Evolutionary conservation across 108 stramenopile species (phyloP), one percentile per base, ranked within the genome.

Genomic region (Cyclostephanos invisitatus): DNA sequence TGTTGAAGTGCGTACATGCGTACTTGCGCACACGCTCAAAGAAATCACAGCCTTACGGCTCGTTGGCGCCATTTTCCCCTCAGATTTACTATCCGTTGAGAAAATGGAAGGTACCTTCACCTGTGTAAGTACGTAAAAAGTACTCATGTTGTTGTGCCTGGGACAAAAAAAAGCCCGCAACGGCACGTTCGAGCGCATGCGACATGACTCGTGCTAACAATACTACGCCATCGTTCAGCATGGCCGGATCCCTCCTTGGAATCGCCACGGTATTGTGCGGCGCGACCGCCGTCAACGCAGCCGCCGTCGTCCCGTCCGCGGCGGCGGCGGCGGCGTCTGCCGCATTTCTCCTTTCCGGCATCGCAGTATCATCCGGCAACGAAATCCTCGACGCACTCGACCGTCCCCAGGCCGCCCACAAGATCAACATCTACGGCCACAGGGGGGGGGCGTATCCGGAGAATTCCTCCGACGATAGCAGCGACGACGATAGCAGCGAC

Each of bases 341-440:
- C 36, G 36, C 5, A 37, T n/a, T n/a, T n/a, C n/a, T n/a, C n/a
- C n/a, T n/a, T n/a, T n/a, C 36, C 5, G 36, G 36, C 36, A 37
- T 37, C 9, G 1, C 8, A 9, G 3, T 32, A 28, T 14, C 28
- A 8, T 35, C 36, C 37, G 60, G 36, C 44, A 67, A 50, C 50
- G 18, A 67, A 35, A 32, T 67, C 21, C 28, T 69, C 17, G 68
- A 69, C 25, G 68, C 57, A 15, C 68, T 64, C 54, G 78, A 72
- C 51, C 78, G 78, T 57, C 78, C 78, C 54, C 64, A 72, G 48
- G 78, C 71, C 18, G 66, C 61, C 20, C 54, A 61, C 44, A 78
- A 78, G 55, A 38, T 78, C 29, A 72, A 78, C 66, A 72, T 78
- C 44, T 64, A 73, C 64, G 73, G 63, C 50, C 44, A n/a, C n/a